Evolutionary conservation across 768 basidiomycete species (phyloP).

Genomic region (Paxillus involutus): DNA sequence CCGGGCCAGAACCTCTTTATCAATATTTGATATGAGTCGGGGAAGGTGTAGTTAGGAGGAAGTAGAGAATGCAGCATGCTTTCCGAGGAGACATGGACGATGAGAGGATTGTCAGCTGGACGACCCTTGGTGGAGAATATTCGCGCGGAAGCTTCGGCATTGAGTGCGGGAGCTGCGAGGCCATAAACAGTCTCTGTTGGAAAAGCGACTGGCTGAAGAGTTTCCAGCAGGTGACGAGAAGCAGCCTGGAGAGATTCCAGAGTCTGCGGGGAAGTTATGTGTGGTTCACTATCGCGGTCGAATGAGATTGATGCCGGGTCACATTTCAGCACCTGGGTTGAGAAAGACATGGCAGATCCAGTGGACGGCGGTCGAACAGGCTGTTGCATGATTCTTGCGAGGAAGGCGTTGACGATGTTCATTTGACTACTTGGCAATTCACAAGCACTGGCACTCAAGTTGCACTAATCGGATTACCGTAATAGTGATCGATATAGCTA

Average conservation of each 20-base stretch:
- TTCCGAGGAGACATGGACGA: constrained; percentile 90
- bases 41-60: constrained; percentile 59
- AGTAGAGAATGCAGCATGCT: constrained; percentile 79
- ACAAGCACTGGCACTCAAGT: too few relatives aligned
- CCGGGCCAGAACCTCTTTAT: constrained; percentile 95
- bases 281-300: constrained; percentile 42
- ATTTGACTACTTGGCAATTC: background rate
- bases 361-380: constrained; percentile 26
- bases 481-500: too few relatives aligned
- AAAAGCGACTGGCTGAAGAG: constrained; percentile 70
- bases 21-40: constrained; percentile 66
- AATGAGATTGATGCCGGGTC: constrained; percentile 66
- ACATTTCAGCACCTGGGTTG: constrained; percentile 54
- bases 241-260: constrained; percentile 54
- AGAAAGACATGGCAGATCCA: constrained; percentile 9
- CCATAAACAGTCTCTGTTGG: constrained; percentile 99
- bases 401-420: constrained; percentile 3
- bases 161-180: constrained; percentile 83
- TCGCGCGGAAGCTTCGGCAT: constrained; percentile 56
- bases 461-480: too few relatives aligned
- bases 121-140: constrained; percentile 92
- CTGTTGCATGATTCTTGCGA: constrained; percentile 4
- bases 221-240: constrained; percentile 49
- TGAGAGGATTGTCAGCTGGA: constrained; percentile 94
- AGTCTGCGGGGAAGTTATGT: constrained; percentile 51